These are phyloP conservation scores for Starmerella kuoi DNA, from an alignment of 805 yeast species.

Conservation along the genomic window DNA sequence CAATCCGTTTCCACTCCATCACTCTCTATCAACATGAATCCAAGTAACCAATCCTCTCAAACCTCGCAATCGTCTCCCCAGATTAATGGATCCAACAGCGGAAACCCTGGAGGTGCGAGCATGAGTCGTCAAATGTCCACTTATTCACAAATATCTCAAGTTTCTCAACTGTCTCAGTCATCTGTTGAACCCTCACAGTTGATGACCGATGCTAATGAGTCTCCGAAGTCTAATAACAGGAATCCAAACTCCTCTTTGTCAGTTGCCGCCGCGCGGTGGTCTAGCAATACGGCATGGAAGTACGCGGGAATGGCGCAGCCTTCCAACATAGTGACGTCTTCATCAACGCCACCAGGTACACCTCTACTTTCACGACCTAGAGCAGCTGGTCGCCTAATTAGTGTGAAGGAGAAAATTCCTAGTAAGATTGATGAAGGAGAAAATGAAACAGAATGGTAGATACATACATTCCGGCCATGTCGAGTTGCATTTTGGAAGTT, in stretches of 20 bases:
- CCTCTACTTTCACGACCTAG: slow-evolving; percentile 10
- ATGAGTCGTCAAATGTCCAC: slow-evolving; percentile 19
- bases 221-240: not conserved
- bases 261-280: not conserved
- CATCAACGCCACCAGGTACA: slow-evolving; percentile 10
- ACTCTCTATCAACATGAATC: too few relatives aligned
- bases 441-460: slow-evolving; percentile 4
- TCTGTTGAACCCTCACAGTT: slow-evolving; percentile 17
- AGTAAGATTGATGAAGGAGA: slow-evolving; percentile 17
- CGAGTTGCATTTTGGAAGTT: not conserved
- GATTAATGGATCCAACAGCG: too few relatives aligned
- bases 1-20: too few relatives aligned
- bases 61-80: too few relatives aligned
- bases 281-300: slow-evolving; percentile 1
- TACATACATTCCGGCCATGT: not conserved
- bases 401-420: slow-evolving; percentile 13
- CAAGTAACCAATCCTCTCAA: too few relatives aligned
- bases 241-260: not conserved
- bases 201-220: slow-evolving; percentile 8
- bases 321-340: not conserved
- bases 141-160: slow-evolving; percentile 21
- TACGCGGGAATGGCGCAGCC: slow-evolving; percentile 8
- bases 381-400: slow-evolving; percentile 7
- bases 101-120: too few relatives aligned
- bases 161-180: slow-evolving; percentile 21